Conservation (phyloP, 352 stramenopile species). For the Phytophthora aleatoria region DNA sequence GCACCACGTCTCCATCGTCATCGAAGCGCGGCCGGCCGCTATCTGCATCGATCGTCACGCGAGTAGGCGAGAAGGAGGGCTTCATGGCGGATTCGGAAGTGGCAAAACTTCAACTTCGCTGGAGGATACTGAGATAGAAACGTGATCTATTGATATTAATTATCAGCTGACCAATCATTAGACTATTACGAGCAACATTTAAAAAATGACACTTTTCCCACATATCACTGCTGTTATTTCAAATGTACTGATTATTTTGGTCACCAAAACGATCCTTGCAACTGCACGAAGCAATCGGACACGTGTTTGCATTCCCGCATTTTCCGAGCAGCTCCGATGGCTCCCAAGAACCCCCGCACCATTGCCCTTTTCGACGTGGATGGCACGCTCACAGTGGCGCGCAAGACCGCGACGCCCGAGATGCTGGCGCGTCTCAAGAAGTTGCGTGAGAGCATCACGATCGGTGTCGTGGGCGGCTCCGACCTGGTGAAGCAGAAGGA, state of each 20-base stretch:
- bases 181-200: no score
- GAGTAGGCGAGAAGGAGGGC: constrained; percentile 48
- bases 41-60: constrained; percentile 44
- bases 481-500: constrained; percentile 99
- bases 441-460: constrained; percentile 94
- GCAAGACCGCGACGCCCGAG: constrained; percentile 89
- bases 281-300: background rate
- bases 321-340: constrained; percentile 26
- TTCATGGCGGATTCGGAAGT: constrained; percentile 31
- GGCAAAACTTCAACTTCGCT: background rate
- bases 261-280: no score
- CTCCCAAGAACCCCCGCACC: constrained; percentile 88
- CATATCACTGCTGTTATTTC: no score
- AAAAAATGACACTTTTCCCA: no score
- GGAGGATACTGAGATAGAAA: no score
- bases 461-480: constrained; percentile 98
- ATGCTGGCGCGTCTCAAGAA: constrained; percentile 95
- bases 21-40: constrained; percentile 41
- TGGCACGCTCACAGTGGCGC: constrained; percentile 96
- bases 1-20: constrained; percentile 35
- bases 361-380: constrained; percentile 99
- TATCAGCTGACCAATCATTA: no score
- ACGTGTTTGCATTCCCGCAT: constrained; percentile 22
- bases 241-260: no score
- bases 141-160: no score